Evolutionary conservation across 169 alveolate species (phyloP).

Genomic region (Theileria annulata): DNA sequence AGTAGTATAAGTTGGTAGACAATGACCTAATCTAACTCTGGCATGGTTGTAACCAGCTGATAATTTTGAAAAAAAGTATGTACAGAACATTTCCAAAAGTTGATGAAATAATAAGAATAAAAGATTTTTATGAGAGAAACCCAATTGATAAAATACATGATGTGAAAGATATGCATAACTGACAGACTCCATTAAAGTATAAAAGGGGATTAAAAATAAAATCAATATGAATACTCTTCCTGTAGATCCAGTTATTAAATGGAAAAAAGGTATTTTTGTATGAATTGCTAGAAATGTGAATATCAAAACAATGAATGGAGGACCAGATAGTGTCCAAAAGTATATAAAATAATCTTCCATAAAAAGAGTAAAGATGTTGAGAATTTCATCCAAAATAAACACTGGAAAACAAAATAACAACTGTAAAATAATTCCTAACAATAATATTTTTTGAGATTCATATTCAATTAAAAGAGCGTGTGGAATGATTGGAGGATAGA

Average conservation of each 20-base stretch:
- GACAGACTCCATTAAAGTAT: neutral
- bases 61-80: neutral
- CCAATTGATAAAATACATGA: neutral
- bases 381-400: neutral
- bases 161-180: neutral
- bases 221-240: neutral
- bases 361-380: neutral
- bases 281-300: conserved; percentile 1
- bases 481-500: neutral
- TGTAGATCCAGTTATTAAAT: neutral
- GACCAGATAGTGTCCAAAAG: conserved; percentile 13
- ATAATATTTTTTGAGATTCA: neutral
- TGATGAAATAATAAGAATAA: neutral
- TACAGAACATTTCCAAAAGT: neutral
- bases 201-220: neutral
- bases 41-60: conserved; percentile 6
- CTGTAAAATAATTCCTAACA: neutral
- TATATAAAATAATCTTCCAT: neutral
- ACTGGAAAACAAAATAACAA: neutral
- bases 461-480: neutral
- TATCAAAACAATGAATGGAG: conserved; percentile 13
- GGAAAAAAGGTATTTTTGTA: neutral
- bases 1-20: conserved; percentile 2
- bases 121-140: neutral
- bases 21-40: neutral